phyloP scores from a whole-genome alignment of 1,139 yeast genomes.

The Debaryomyces robertsiae region DNA sequence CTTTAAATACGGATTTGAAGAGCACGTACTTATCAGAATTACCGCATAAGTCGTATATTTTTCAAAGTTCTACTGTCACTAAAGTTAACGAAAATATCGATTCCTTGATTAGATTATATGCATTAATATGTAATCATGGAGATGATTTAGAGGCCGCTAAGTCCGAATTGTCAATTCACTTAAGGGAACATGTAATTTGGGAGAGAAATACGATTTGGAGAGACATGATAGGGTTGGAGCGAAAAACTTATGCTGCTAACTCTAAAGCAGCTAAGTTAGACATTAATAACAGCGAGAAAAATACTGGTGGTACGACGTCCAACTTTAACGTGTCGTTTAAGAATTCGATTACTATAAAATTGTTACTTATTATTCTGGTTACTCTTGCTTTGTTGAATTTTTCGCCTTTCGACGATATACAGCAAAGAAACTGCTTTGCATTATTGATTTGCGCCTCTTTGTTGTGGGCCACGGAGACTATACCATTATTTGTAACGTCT shows the following conservation, averaged over 20 bases:
- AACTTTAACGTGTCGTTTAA: constrained; percentile 41
- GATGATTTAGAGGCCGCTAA: constrained; percentile 45
- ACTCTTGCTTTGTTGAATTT: constrained; percentile 54
- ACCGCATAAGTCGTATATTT: constrained; percentile 36
- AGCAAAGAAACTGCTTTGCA: constrained; percentile 69
- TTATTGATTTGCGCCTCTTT: constrained; percentile 68
- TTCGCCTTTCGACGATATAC: constrained; percentile 59
- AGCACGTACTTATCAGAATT: constrained; percentile 38
- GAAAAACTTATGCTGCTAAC: constrained; percentile 53
- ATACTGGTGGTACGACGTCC: constrained; percentile 15
- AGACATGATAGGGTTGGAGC: constrained; percentile 84
- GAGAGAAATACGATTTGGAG: constrained; percentile 75
- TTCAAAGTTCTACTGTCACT: constrained; percentile 42
- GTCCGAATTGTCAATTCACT: constrained; percentile 57
- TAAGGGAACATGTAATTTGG: constrained; percentile 76
- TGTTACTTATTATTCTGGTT: constrained; percentile 44
- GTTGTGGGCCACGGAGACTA: constrained; percentile 73
- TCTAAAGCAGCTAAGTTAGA: constrained; percentile 20
- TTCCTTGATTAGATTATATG: constrained; percentile 39
- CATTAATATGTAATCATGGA: constrained; percentile 45
- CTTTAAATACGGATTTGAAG: constrained; percentile 47
- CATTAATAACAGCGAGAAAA: constrained; percentile 17
- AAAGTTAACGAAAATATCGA: constrained; percentile 47
- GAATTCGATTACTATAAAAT: constrained; percentile 49
- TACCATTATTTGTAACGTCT: constrained; percentile 70